phyloP scores from a whole-genome alignment of 2,329 filamentous ascomycete species.

The Trichoderma harzianum region DNA sequence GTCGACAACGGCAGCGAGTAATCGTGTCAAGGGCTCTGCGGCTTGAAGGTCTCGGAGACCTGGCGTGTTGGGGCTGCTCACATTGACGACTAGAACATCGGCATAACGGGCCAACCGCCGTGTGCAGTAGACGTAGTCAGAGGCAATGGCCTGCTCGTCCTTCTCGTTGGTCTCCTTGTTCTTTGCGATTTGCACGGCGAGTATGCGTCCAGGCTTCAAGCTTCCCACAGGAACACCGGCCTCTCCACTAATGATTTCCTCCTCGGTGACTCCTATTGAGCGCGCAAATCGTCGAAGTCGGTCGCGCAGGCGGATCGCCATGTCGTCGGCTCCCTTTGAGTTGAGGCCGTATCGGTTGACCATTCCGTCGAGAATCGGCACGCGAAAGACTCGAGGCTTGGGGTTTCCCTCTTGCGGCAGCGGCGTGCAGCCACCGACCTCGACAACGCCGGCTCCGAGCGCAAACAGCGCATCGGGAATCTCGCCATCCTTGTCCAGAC shows the following conservation, averaged over 20 bases:
- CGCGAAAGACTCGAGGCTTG: constrained; percentile 80
- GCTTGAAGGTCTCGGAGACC: constrained; percentile 85
- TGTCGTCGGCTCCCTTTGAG: constrained; percentile 81
- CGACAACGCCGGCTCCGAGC: constrained; percentile 80
- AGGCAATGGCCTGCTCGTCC: constrained; percentile 76
- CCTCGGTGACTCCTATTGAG: constrained; percentile 65
- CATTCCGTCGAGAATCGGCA: constrained; percentile 78
- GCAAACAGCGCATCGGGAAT: constrained; percentile 82
- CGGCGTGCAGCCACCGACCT: constrained; percentile 88
- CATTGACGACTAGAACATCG: constrained; percentile 96
- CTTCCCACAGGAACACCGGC: constrained; percentile 80
- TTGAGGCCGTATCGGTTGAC: constrained; percentile 97
- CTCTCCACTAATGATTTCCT: constrained; percentile 71
- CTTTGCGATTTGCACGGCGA: constrained; percentile 94
- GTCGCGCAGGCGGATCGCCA: constrained; percentile 74
- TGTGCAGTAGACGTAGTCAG: constrained; percentile 88
- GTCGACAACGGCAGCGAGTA: constrained; percentile 77
- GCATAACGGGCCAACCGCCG: constrained; percentile 79
- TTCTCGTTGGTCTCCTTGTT: constrained; percentile 87
- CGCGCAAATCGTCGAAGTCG: constrained; percentile 76
- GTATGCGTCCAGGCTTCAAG: constrained; percentile 67
- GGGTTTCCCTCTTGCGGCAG: constrained; percentile 85
- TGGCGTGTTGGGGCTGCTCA: constrained; percentile 94
- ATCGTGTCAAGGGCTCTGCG: constrained; percentile 73
- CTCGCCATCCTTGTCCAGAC: constrained; percentile 91